Evolutionary conservation across 805 yeast species (phyloP).

Genomic region (Wickerhamomyces queroliae): DNA sequence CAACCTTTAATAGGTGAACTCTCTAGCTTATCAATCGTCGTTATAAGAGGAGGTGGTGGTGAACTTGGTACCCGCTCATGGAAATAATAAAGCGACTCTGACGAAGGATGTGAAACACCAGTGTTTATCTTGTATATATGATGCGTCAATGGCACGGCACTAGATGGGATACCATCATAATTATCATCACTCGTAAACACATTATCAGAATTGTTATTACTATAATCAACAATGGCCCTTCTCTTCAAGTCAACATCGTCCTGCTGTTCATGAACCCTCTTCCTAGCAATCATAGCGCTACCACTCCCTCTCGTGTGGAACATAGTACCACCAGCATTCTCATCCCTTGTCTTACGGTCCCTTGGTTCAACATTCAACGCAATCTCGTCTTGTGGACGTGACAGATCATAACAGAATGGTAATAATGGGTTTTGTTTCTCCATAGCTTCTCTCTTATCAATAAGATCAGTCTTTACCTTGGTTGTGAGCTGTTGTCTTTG

Average conservation of each 20-base stretch:
- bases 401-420: slow-evolving; percentile 44
- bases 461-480: not conserved
- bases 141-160: not conserved
- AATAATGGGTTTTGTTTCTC: slow-evolving; percentile 24
- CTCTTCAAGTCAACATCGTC: slow-evolving; percentile 11
- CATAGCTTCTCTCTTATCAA: not conserved
- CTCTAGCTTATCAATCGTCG: slow-evolving; percentile 2
- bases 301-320: slow-evolving; percentile 34
- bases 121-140: slow-evolving; percentile 10
- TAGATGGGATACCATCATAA: not conserved
- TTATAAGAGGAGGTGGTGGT: slow-evolving; percentile 12
- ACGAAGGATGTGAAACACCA: slow-evolving; percentile 15
- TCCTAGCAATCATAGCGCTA: slow-evolving; percentile 6
- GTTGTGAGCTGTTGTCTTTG: too few relatives aligned
- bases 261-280: slow-evolving; percentile 14
- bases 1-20: slow-evolving; percentile 13
- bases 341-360: slow-evolving; percentile 32
- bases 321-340: slow-evolving; percentile 36
- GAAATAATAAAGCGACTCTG: slow-evolving; percentile 20
- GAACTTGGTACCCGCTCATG: slow-evolving; percentile 16
- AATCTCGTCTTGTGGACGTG: slow-evolving; percentile 24
- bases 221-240: slow-evolving; percentile 7
- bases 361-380: slow-evolving; percentile 36
- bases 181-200: slow-evolving; percentile 17
- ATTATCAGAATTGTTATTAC: slow-evolving; percentile 13